Percentiles rank a stretch among this genome's conserved stretches.
Conservation (phyloP, 176 grass and related monocot genomes). For the Oryza coarctata region DNA sequence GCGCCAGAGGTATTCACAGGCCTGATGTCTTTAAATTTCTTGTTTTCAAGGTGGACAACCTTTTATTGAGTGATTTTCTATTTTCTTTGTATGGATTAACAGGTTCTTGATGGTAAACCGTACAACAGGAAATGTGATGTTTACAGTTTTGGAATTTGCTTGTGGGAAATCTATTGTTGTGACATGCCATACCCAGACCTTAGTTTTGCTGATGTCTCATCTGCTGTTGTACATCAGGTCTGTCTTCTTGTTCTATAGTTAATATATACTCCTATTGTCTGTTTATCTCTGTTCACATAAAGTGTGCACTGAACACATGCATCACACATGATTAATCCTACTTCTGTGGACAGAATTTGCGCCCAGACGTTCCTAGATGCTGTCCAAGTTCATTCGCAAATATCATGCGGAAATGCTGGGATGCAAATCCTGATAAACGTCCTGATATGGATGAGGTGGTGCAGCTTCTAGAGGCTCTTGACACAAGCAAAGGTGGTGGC, state of each 20-base stretch:
- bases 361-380: conserved; percentile 64
- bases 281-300: not conserved
- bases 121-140: conserved; percentile 81
- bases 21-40: not conserved
- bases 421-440: conserved; percentile 64
- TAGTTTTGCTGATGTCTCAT: conserved; percentile 72
- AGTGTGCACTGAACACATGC: not conserved
- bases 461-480: conserved; percentile 54
- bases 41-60: not conserved
- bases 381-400: conserved; percentile 57
- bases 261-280: not conserved
- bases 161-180: conserved; percentile 88
- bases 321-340: not conserved
- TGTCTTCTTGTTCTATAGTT: conserved; percentile 13
- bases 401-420: conserved; percentile 90
- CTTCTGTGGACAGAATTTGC: conserved; percentile 44
- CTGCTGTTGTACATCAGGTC: conserved; percentile 72
- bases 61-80: not conserved
- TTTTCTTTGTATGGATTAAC: not conserved
- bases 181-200: conserved; percentile 80
- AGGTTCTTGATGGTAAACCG: conserved; percentile 79
- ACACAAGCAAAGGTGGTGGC: conserved; percentile 74
- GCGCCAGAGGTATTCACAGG: conserved; percentile 66
- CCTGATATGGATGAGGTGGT: conserved; percentile 85
- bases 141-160: conserved; percentile 74